Base-by-base conservation (phyloP, 257 asterid genomes). In the Solanum pennellii region DNA sequence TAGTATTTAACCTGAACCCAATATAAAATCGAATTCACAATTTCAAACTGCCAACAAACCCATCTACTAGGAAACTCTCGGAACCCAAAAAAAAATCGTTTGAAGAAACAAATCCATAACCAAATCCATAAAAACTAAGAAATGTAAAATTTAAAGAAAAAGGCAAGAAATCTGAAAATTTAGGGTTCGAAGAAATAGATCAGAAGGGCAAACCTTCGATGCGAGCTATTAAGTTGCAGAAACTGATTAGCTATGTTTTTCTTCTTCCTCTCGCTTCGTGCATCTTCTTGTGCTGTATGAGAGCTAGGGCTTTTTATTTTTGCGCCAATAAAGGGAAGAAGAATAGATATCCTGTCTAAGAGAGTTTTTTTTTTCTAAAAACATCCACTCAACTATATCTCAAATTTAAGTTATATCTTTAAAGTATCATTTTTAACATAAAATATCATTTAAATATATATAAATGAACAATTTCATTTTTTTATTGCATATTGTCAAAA, bases 1-100 rank as follows among this genome's bases (percentile, higher is more conserved):
- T 95, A 49, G 84, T 45, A 71, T 73, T 86, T 88, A 88, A 60
- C 91, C 91, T 89, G 68, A 42, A 80, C 68, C 56, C 76, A 65
- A 29, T 14, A 33, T 45, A 14, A 60, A 83, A 83, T 68, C 49
- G 60, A 83, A 60, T 60, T 31, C 23, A 39, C 77, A 62, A 25
- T 35, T 62, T 62, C 25, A 31, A 74, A 37, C 77, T 18, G n/a
- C 44, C 42, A 71, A 71, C 31, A 62, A 62, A 62, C 8, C 31
- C 31, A 14, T 47, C 20, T 47, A 14, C 20, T 47, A 6, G 56
- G 56, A 47, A 47, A 47, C 14, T 47, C 56, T 47, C 16, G 16
- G 16, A 47, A 47, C 56, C 56, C 56, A 15, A 47, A 47, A 47
- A 42, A 47, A 45, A 47, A 47, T 14, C 7, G 56, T 47, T 47